A percentile compares a stretch with the other conserved stretches of the same genome.
These are phyloP conservation scores for Sclerospora graminicola DNA, from an alignment of 352 stramenopile genomes.

Conservation along the genomic window DNA sequence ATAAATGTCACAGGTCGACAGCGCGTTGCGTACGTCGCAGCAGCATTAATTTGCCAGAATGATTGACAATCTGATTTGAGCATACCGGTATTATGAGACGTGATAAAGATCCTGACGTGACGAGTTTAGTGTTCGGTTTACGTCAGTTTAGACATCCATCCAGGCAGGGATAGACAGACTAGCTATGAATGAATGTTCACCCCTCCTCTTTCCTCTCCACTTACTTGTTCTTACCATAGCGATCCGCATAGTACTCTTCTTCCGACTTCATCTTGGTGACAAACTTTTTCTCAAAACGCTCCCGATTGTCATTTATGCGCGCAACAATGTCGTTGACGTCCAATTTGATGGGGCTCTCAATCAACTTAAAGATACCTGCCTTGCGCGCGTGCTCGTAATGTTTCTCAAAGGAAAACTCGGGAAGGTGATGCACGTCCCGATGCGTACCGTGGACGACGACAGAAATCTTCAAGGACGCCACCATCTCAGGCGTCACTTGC, in stretches of 20 bases:
- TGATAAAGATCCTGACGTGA: conserved; percentile 13
- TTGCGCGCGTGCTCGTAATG: conserved; percentile 75
- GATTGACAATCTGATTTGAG: no score
- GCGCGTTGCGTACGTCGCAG: conserved; percentile 16
- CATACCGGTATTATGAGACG: no score
- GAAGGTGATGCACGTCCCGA: conserved; percentile 58
- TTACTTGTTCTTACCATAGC: conserved; percentile 64
- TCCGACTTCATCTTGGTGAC: conserved; percentile 90
- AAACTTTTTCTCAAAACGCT: conserved; percentile 90
- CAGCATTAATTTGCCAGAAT: no score
- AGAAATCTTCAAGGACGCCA: conserved; percentile 84
- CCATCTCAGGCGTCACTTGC: conserved; percentile 94
- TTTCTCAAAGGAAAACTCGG: conserved; percentile 55
- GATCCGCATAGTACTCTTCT: conserved; percentile 87
- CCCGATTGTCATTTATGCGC: conserved; percentile 84
- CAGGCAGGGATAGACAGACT: no score
- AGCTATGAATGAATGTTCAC: no score
- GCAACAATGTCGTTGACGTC: conserved; percentile 84
- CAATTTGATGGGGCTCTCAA: conserved; percentile 61
- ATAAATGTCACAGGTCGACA: background rate
- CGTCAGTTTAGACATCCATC: no score
- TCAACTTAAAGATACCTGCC: conserved; percentile 73
- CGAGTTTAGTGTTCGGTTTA: background rate
- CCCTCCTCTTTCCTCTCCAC: no score
- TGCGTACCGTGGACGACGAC: conserved; percentile 83